Evolutionary conservation across 1,284 basidiomycete species (phyloP).

Genomic region (Pisolithus thermaeus): DNA sequence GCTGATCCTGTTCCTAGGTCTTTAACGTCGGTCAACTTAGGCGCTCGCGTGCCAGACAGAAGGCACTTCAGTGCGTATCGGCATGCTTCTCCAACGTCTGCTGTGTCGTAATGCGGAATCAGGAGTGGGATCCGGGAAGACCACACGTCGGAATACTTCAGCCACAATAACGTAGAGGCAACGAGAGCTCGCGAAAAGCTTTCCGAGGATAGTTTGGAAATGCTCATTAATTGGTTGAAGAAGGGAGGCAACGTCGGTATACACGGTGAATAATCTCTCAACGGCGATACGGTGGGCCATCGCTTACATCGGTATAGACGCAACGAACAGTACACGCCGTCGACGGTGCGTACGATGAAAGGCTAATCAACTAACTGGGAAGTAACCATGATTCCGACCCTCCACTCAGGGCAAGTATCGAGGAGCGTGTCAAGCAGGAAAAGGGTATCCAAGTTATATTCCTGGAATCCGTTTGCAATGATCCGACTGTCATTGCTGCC

Average conservation of each 20-base stretch:
- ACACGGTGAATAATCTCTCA: constrained; percentile 59
- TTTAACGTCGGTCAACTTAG: constrained; percentile 98
- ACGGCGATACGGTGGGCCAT: constrained; percentile 8
- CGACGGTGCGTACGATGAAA: constrained; percentile 48
- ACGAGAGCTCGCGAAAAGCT: constrained; percentile 77
- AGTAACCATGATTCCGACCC: background rate
- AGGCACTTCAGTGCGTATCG: constrained; percentile 60
- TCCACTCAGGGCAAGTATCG: constrained; percentile 66
- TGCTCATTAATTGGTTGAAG: constrained; percentile 93
- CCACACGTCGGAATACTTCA: constrained; percentile 91
- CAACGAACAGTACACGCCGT: constrained; percentile 84
- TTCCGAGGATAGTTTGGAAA: constrained; percentile 90
- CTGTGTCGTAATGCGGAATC: constrained; percentile 4
- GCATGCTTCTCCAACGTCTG: background rate
- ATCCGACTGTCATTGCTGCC: constrained; percentile 89
- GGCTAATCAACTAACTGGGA: background rate
- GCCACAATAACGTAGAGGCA: constrained; percentile 79
- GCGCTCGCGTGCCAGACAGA: constrained; percentile 78
- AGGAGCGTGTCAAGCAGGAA: constrained; percentile 80
- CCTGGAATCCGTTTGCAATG: constrained; percentile 92
- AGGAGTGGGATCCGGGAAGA: constrained; percentile 82
- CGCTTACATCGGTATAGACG: constrained; percentile 49
- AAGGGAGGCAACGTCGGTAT: constrained; percentile 97
- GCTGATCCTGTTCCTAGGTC: constrained; percentile 47
- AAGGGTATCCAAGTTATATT: constrained; percentile 90